Evolutionary conservation across 2,329 filamentous ascomycete species (phyloP).

Genomic region (Colletotrichum truncatum): DNA sequence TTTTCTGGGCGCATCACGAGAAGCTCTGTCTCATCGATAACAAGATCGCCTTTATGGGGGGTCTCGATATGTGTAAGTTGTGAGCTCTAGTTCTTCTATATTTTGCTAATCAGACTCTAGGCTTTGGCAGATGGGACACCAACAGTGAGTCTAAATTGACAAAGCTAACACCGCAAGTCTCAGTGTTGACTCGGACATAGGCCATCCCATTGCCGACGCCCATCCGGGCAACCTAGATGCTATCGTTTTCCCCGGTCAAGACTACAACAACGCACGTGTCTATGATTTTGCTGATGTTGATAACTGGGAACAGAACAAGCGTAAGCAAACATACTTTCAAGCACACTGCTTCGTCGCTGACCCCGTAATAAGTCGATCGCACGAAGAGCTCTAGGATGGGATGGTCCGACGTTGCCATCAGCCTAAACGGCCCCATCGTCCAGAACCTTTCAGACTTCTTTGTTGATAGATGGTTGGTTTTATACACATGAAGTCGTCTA

Average conservation of each 20-base stretch:
- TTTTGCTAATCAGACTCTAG: conserved; percentile 43
- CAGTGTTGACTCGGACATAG: conserved; percentile 39
- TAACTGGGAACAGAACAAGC: conserved; percentile 86
- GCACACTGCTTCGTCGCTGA: neutral
- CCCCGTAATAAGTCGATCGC: conserved; percentile 68
- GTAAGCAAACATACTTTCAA: conserved; percentile 41
- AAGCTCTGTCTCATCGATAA: conserved; percentile 87
- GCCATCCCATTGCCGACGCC: conserved; percentile 83
- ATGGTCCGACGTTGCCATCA: conserved; percentile 88
- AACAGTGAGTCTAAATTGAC: conserved; percentile 59
- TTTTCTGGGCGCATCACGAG: conserved; percentile 95
- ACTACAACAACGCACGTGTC: conserved; percentile 90
- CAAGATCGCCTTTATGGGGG: conserved; percentile 88
- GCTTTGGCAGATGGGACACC: conserved; percentile 89
- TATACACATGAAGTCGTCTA: too few relatives aligned
- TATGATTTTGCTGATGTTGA: conserved; percentile 83
- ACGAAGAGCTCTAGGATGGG: conserved; percentile 86
- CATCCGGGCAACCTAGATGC: conserved; percentile 81
- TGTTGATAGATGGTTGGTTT: conserved; percentile 75
- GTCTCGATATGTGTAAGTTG: conserved; percentile 77
- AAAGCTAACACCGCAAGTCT: neutral
- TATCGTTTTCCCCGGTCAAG: conserved; percentile 87
- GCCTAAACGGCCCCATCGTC: conserved; percentile 77
- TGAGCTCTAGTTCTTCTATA: neutral
- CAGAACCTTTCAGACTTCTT: conserved; percentile 82